Conservation (phyloP, 495 filamentous ascomycete species). For the Aspergillus cristatus region DNA sequence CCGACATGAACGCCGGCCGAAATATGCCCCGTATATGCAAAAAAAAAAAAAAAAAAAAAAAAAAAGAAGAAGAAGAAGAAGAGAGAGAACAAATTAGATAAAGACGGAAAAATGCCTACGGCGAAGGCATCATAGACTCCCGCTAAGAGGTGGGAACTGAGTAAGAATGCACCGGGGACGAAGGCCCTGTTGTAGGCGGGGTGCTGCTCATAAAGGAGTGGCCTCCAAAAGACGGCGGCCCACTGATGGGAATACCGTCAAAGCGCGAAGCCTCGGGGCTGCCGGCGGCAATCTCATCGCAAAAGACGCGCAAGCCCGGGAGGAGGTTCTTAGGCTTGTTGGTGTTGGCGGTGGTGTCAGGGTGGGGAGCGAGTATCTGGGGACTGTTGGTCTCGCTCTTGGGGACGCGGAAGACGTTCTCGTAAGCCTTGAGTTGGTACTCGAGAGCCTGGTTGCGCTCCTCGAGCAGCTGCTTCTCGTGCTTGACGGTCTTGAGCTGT, state of each 20-base stretch:
- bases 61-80: constrained; percentile 3
- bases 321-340: constrained; percentile 27
- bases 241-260: constrained; percentile 15
- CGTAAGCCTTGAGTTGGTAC: constrained; percentile 34
- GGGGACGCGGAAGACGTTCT: constrained; percentile 33
- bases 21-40: too few relatives aligned
- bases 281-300: constrained; percentile 26
- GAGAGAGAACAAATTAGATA: too few relatives aligned
- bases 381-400: constrained; percentile 27
- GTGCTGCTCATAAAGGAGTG: constrained; percentile 24
- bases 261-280: constrained; percentile 18
- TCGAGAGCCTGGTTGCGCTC: constrained; percentile 33
- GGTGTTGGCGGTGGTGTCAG: constrained; percentile 9
- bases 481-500: constrained; percentile 29
- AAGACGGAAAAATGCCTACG: constrained; percentile 6
- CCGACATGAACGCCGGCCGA: too few relatives aligned
- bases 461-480: constrained; percentile 29
- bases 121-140: constrained; percentile 23
- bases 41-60: too few relatives aligned
- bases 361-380: constrained; percentile 17
- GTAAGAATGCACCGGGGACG: constrained; percentile 30
- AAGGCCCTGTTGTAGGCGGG: constrained; percentile 29
- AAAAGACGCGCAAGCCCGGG: constrained; percentile 32
- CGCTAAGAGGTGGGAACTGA: constrained; percentile 22
- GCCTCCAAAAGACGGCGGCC: constrained; percentile 23